Percentiles rank a stretch among this genome's conserved stretches.
These are phyloP conservation scores for Scheffersomyces quercinus DNA, from an alignment of 1,139 yeast genomes.

Conservation along the genomic window DNA sequence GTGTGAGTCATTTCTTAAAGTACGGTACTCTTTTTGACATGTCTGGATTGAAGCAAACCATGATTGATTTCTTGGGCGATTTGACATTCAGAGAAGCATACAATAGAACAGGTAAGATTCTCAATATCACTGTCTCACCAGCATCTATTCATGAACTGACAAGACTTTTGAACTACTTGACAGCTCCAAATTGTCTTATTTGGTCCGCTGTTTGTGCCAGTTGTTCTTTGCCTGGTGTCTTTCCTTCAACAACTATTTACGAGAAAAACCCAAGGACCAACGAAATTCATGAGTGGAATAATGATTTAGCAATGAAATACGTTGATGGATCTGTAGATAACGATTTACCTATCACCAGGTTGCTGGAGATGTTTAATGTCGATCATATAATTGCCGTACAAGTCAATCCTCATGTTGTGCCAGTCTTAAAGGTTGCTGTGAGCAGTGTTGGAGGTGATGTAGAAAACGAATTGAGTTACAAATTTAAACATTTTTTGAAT, in stretches of 20 bases:
- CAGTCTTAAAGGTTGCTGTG: constrained; percentile 69
- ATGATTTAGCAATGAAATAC: constrained; percentile 71
- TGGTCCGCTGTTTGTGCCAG: constrained; percentile 97
- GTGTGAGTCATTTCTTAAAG: constrained; percentile 57
- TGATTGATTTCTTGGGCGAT: constrained; percentile 83
- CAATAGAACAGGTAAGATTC: constrained; percentile 58
- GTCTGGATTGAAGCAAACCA: constrained; percentile 66
- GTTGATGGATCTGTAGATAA: constrained; percentile 97
- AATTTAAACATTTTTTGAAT: constrained; percentile 53
- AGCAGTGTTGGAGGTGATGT: constrained; percentile 71
- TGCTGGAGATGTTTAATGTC: constrained; percentile 94
- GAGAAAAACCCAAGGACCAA: constrained; percentile 80
- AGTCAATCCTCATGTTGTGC: constrained; percentile 95
- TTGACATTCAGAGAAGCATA: constrained; percentile 69
- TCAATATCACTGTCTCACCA: constrained; percentile 56
- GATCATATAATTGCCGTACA: constrained; percentile 97
- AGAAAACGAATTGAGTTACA: constrained; percentile 60
- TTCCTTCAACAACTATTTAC: constrained; percentile 80
- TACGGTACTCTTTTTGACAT: constrained; percentile 90
- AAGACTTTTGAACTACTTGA: constrained; percentile 44
- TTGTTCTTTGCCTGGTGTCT: constrained; percentile 89
- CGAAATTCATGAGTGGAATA: constrained; percentile 76
- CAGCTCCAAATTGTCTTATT: constrained; percentile 52
- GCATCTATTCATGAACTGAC: constrained; percentile 67
- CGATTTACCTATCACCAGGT: constrained; percentile 84